Evolutionary conservation across 768 basidiomycete genomes (phyloP).

Genomic region (Pleurotus tuber-regium): DNA sequence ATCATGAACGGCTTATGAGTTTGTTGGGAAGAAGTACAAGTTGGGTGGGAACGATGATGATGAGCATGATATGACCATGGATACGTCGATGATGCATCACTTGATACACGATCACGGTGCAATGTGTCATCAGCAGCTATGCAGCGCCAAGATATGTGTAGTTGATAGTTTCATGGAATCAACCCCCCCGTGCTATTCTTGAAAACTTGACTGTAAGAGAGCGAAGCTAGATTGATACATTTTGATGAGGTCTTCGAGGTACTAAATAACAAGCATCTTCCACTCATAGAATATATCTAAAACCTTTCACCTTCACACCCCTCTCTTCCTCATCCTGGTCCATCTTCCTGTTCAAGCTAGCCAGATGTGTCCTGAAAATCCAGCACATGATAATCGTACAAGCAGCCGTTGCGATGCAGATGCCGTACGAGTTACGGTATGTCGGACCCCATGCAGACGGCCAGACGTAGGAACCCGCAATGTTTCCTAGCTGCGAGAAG

Average conservation of each 20-base stretch:
- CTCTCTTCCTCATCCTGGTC: conserved; percentile 36
- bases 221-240: too few relatives aligned
- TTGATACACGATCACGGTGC: not conserved
- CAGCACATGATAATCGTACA: conserved; percentile 49
- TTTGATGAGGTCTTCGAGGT: too few relatives aligned
- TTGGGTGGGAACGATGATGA: conserved; percentile 9
- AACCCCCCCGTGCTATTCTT: too few relatives aligned
- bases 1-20: too few relatives aligned
- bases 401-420: conserved; percentile 62
- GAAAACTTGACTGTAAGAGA: too few relatives aligned
- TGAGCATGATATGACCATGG: conserved; percentile 1
- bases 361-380: conserved; percentile 45
- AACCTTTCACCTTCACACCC: conserved; percentile 31
- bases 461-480: conserved; percentile 80
- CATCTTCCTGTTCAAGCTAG: conserved; percentile 34
- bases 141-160: conserved; percentile 1
- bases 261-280: not conserved
- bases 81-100: conserved; percentile 3
- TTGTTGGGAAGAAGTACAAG: not conserved
- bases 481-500: conserved; percentile 81
- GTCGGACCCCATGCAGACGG: conserved; percentile 67
- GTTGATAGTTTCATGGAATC: not conserved
- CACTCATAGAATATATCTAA: conserved; percentile 45
- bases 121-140: not conserved
- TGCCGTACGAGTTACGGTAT: conserved; percentile 68